phyloP scores from a whole-genome alignment of 1,284 basidiomycete species.

The Cutaneotrichosporon cavernicola region DNA sequence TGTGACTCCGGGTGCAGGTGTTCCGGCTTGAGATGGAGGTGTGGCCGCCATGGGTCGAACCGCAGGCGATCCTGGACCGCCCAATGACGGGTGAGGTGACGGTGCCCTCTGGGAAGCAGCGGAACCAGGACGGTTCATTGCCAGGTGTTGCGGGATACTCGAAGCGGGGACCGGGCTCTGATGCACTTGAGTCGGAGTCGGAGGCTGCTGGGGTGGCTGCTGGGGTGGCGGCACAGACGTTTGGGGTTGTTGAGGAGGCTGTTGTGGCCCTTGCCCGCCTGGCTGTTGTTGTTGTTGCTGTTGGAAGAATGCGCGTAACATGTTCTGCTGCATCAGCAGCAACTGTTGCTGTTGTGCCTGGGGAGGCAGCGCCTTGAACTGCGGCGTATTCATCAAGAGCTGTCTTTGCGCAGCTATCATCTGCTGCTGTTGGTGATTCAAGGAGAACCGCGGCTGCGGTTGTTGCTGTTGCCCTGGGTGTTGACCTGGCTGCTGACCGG shows the following conservation, averaged over 20 bases:
- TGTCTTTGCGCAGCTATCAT: slow-evolving; percentile 31
- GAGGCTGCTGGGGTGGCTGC: slow-evolving; percentile 9
- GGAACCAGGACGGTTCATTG: slow-evolving; percentile 42
- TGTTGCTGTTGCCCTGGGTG: not conserved
- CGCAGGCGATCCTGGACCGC: slow-evolving; percentile 21
- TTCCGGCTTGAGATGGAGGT: slow-evolving; percentile 12
- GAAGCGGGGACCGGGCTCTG: slow-evolving; percentile 35
- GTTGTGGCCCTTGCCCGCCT: slow-evolving; percentile 30
- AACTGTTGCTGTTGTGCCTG: slow-evolving; percentile 42
- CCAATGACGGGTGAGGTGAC: slow-evolving; percentile 32
- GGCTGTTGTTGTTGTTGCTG: slow-evolving; percentile 33
- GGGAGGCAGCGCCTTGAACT: slow-evolving; percentile 35
- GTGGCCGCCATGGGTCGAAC: slow-evolving; percentile 14
- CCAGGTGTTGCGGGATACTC: slow-evolving; percentile 47
- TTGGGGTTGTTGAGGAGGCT: slow-evolving; percentile 27
- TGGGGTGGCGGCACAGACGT: slow-evolving; percentile 26
- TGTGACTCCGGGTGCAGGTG: slow-evolving; percentile 10
- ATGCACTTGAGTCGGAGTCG: slow-evolving; percentile 24
- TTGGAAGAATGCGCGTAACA: slow-evolving; percentile 30
- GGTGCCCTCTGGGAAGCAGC: slow-evolving; percentile 41
- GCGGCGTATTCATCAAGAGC: slow-evolving; percentile 27
- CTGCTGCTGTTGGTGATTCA: slow-evolving; percentile 41
- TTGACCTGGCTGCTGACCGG: slow-evolving; percentile 5
- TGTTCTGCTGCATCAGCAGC: slow-evolving; percentile 35
- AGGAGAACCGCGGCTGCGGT: slow-evolving; percentile 13